These are phyloP conservation scores for Colletotrichum echinochloae DNA, from an alignment of 2,329 filamentous ascomycete species.

Conservation along the genomic window DNA sequence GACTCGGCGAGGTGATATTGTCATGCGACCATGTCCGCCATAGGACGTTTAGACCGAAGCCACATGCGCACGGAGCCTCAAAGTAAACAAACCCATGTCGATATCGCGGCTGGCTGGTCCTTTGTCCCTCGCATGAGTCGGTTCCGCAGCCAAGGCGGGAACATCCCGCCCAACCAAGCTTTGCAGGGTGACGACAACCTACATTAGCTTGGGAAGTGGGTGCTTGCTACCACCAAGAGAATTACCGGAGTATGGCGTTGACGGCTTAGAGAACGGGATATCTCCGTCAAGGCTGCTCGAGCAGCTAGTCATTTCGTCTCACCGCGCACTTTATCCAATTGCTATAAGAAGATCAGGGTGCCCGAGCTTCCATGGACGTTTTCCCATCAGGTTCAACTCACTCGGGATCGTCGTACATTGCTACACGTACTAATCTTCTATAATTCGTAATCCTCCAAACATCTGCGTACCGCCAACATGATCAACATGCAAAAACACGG, in stretches of 20 bases:
- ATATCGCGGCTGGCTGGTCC: neutral
- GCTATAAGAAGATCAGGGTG: conserved; percentile 10
- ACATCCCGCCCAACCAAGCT: neutral
- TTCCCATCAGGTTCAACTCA: neutral
- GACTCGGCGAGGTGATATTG: neutral
- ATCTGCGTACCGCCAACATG: neutral
- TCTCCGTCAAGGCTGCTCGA: neutral
- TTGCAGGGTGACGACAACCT: neutral
- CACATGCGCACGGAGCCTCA: conserved; percentile 1
- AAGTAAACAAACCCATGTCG: neutral
- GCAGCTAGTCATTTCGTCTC: neutral
- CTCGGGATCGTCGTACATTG: neutral
- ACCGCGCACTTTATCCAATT: neutral
- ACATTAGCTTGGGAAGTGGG: neutral
- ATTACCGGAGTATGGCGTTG: conserved; percentile 7
- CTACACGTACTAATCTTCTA: neutral
- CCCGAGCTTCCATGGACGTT: neutral
- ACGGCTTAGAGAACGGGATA: neutral
- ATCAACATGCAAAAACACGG: conserved; percentile 13
- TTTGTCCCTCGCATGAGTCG: conserved; percentile 3
- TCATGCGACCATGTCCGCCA: neutral
- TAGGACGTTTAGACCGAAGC: too few relatives aligned
- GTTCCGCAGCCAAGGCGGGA: neutral
- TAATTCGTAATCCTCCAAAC: neutral
- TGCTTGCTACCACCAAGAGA: neutral